phyloP scores from a whole-genome alignment of 1,284 basidiomycete species.

The Sanguinoderma infundibulare region DNA sequence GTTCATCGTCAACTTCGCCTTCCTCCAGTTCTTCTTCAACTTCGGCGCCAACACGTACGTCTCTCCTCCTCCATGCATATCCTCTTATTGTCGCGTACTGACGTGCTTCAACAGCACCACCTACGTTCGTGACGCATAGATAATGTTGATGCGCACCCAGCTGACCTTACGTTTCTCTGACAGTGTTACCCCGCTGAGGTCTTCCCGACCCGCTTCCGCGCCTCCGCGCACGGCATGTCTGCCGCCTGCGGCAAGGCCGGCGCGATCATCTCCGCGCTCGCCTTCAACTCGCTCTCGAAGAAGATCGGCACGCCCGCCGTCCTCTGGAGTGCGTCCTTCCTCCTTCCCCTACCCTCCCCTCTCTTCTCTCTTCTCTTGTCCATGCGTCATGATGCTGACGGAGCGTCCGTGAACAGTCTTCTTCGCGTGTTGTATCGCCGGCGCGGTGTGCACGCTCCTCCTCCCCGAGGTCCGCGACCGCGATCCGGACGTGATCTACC shows the following conservation, averaged over 20 bases:
- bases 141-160: conserved; percentile 57
- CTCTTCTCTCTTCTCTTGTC: conserved; percentile 12
- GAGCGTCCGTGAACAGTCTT: conserved; percentile 47
- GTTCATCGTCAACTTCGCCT: conserved; percentile 75
- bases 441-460: conserved; percentile 70
- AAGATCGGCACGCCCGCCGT: conserved; percentile 65
- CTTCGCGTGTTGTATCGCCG: conserved; percentile 61
- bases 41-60: conserved; percentile 86
- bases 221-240: conserved; percentile 81
- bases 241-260: conserved; percentile 82
- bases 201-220: conserved; percentile 87
- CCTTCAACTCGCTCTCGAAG: conserved; percentile 72
- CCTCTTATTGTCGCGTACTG: background rate
- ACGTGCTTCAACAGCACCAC: conserved; percentile 46
- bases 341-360: conserved; percentile 39
- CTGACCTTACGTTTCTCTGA: conserved; percentile 67
- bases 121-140: conserved; percentile 59
- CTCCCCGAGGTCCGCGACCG: conserved; percentile 80
- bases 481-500: conserved; percentile 70
- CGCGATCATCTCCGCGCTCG: conserved; percentile 83
- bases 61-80: background rate
- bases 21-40: conserved; percentile 78
- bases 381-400: conserved; percentile 11
- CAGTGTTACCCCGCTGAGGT: conserved; percentile 81
- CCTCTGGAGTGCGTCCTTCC: conserved; percentile 68